A percentile compares a stretch with the other conserved stretches of the same genome.
These are phyloP conservation scores for Thecaphora thlaspeos DNA, from an alignment of 1,284 basidiomycete species.

Conservation along the genomic window DNA sequence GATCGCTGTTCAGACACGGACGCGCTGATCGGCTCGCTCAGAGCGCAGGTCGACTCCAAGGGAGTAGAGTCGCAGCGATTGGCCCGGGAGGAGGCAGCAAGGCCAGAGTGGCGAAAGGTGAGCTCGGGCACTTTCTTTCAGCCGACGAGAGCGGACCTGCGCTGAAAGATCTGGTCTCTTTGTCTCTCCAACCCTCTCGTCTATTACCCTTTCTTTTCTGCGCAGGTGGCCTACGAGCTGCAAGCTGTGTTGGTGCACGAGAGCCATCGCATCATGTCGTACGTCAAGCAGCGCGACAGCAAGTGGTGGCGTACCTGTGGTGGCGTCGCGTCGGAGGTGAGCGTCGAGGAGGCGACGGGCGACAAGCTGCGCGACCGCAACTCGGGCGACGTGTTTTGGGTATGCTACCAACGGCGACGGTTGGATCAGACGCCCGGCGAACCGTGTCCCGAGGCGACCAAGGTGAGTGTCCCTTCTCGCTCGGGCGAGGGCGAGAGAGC, in stretches of 20 bases:
- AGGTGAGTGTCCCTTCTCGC: too few relatives aligned
- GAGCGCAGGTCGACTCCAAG: slow-evolving; percentile 16
- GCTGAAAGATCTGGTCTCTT: too few relatives aligned
- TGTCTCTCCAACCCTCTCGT: too few relatives aligned
- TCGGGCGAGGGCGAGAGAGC: too few relatives aligned
- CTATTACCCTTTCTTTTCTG: too few relatives aligned
- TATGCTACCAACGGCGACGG: slow-evolving; percentile 11
- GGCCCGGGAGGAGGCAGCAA: slow-evolving; percentile 18
- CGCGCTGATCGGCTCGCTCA: slow-evolving; percentile 11
- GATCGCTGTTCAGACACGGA: too few relatives aligned
- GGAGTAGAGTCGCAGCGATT: slow-evolving; percentile 9
- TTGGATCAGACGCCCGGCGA: background rate
- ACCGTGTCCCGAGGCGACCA: slow-evolving; percentile 12
- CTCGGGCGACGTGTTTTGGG: slow-evolving; percentile 20
- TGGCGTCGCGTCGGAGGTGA: slow-evolving; percentile 7
- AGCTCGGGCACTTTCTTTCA: too few relatives aligned
- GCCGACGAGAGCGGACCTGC: too few relatives aligned
- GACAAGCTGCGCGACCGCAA: slow-evolving; percentile 5
- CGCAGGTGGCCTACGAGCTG: slow-evolving; percentile 24
- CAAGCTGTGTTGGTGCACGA: slow-evolving; percentile 25
- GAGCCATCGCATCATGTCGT: slow-evolving; percentile 5
- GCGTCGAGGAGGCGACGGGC: slow-evolving; percentile 13
- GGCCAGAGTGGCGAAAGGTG: slow-evolving; percentile 18
- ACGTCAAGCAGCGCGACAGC: slow-evolving; percentile 20
- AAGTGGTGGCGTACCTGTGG: slow-evolving; percentile 21